Conservation (phyloP, 1,284 basidiomycete species). For the Psilocybe mexicana region DNA sequence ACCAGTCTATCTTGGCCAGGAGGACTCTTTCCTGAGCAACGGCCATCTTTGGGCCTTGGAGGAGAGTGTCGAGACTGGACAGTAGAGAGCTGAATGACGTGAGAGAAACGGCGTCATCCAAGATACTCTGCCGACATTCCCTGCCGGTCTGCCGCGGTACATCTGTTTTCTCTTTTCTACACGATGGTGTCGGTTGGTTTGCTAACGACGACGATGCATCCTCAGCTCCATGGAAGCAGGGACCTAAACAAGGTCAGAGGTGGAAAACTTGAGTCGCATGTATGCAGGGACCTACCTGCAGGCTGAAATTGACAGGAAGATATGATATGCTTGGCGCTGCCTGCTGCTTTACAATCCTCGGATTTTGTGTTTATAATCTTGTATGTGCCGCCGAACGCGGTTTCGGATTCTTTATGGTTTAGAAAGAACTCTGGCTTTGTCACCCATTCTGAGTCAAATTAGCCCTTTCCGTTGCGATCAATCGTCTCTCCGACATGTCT, state of each 20-base stretch:
- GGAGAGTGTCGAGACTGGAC: not conserved
- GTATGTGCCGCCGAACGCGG: not conserved
- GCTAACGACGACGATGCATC: not conserved
- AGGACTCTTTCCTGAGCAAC: constrained; percentile 47
- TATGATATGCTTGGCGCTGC: too few relatives aligned
- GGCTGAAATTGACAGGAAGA: too few relatives aligned
- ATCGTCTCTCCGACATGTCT: constrained; percentile 8
- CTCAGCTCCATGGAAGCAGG: too few relatives aligned
- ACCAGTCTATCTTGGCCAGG: constrained; percentile 62
- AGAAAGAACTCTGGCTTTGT: constrained; percentile 23
- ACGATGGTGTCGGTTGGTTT: not conserved
- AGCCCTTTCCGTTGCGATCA: constrained; percentile 14
- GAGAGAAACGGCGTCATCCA: not conserved
- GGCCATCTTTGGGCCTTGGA: constrained; percentile 1
- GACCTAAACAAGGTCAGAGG: too few relatives aligned
- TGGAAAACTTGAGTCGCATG: too few relatives aligned
- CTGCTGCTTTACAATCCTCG: too few relatives aligned
- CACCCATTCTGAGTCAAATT: constrained; percentile 29
- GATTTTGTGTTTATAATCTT: too few relatives aligned
- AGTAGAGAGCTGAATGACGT: too few relatives aligned
- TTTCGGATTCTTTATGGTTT: not conserved
- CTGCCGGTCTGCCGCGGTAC: not conserved
- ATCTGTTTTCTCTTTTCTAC: not conserved
- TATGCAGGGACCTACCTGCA: too few relatives aligned
- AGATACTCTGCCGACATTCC: not conserved